These are phyloP conservation scores for Kuraishia piskuri DNA, from an alignment of 805 yeast species.

Conservation along the genomic window DNA sequence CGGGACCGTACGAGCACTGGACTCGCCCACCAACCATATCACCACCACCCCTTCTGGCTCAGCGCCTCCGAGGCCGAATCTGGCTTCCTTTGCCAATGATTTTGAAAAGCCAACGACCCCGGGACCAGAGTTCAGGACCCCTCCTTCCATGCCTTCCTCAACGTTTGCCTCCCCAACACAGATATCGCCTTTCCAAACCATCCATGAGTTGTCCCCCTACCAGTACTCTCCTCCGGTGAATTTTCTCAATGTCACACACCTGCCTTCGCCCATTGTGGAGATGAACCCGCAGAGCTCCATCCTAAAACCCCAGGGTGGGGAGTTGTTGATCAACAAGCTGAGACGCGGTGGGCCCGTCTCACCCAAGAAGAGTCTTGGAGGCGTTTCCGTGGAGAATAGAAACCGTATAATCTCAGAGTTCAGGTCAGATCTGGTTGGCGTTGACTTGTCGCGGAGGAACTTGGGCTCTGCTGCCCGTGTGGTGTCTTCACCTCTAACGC, in stretches of 20 bases:
- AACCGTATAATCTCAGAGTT: conserved; percentile 2
- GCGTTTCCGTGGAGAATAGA: background rate
- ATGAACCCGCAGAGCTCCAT: background rate
- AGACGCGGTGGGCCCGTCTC: background rate
- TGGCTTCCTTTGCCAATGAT: background rate
- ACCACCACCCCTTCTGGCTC: background rate
- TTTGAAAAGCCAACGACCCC: background rate
- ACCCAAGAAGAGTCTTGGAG: background rate
- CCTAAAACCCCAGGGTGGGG: background rate
- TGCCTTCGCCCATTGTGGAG: conserved; percentile 1
- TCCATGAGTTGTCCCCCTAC: conserved; percentile 3
- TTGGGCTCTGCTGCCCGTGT: background rate
- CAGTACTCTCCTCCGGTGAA: conserved; percentile 1
- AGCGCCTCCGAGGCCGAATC: background rate
- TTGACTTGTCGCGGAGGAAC: background rate
- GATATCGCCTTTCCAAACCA: background rate
- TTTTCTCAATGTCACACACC: background rate
- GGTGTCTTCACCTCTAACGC: background rate
- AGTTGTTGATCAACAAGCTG: background rate
- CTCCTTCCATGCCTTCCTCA: background rate
- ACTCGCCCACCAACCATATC: background rate
- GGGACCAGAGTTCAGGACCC: background rate
- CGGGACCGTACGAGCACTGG: background rate
- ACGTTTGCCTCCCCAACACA: background rate
- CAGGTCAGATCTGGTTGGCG: background rate